Evolutionary conservation across 2,329 filamentous ascomycete genomes (phyloP).

Genomic region (Aspergillus sojae): DNA sequence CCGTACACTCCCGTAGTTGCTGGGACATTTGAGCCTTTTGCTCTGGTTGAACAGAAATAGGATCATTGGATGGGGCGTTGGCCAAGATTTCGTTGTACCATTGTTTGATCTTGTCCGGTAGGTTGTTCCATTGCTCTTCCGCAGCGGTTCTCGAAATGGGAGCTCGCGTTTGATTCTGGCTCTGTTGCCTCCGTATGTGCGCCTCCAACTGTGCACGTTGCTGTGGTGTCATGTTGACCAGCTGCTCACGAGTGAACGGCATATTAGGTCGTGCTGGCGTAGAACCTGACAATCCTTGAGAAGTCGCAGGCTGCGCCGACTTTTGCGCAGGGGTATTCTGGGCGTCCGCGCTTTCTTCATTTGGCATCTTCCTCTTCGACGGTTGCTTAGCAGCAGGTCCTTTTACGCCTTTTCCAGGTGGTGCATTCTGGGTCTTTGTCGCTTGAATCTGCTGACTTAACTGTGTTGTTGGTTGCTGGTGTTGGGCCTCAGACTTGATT

Average conservation of each 20-base stretch:
- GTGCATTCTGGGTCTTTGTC: slow-evolving; percentile 33
- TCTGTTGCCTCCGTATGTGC: slow-evolving; percentile 39
- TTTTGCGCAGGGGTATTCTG: slow-evolving; percentile 41
- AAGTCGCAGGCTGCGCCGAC: slow-evolving; percentile 24
- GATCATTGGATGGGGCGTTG: slow-evolving; percentile 33
- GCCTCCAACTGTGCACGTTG: slow-evolving; percentile 44
- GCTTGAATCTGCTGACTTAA: slow-evolving; percentile 32
- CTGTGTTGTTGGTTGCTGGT: slow-evolving; percentile 28
- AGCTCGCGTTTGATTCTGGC: slow-evolving; percentile 34
- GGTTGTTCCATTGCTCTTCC: slow-evolving; percentile 41
- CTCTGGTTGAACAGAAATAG: slow-evolving; percentile 41
- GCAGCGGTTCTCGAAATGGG: slow-evolving; percentile 37
- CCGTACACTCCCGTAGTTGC: slow-evolving; percentile 43
- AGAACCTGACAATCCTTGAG: slow-evolving; percentile 24
- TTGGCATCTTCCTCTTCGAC: slow-evolving; percentile 48
- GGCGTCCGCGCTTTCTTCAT: slow-evolving; percentile 51
- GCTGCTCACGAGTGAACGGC: slow-evolving; percentile 37
- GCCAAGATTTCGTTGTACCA: slow-evolving; percentile 42
- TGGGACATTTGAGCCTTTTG: slow-evolving; percentile 43
- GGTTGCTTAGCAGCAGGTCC: slow-evolving; percentile 32
- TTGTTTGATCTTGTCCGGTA: slow-evolving; percentile 43
- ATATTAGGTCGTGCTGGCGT: slow-evolving; percentile 25
- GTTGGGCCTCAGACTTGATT: slow-evolving; percentile 24
- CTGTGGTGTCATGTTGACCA: slow-evolving; percentile 44
- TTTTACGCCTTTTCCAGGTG: slow-evolving; percentile 30